Conservation (phyloP, 2,329 filamentous ascomycete genomes). For the Blastomyces emzantsi region DNA sequence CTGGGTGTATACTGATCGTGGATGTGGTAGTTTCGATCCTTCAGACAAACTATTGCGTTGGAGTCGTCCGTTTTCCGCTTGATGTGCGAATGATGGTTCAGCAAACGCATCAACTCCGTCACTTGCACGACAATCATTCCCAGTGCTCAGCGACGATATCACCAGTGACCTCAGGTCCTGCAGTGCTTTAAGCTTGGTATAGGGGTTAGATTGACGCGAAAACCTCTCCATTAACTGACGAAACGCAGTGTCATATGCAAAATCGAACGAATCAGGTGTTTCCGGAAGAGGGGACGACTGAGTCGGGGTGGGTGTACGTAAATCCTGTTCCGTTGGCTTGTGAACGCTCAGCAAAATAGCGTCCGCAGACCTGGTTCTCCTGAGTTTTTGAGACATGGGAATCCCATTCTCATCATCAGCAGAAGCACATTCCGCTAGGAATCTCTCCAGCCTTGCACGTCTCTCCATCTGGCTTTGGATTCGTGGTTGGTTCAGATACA, state of each 20-base stretch:
- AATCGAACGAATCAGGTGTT: slow-evolving; percentile 32
- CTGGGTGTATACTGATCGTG: neutral
- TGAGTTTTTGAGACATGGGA: slow-evolving; percentile 10
- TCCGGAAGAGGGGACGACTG: neutral
- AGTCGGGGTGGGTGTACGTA: neutral
- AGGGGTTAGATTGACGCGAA: slow-evolving; percentile 79
- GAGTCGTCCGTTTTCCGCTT: slow-evolving; percentile 34
- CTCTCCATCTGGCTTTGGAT: slow-evolving; percentile 34
- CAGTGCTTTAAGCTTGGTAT: slow-evolving; percentile 72
- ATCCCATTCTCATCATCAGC: neutral
- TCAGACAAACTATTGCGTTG: slow-evolving; percentile 16
- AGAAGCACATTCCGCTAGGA: slow-evolving; percentile 28
- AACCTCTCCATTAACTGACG: slow-evolving; percentile 73
- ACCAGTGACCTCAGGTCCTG: slow-evolving; percentile 78
- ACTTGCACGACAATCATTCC: slow-evolving; percentile 31
- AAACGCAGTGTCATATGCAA: slow-evolving; percentile 75
- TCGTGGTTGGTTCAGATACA: slow-evolving; percentile 43
- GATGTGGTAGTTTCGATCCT: slow-evolving; percentile 10
- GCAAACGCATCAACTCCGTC: neutral
- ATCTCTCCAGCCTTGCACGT: slow-evolving; percentile 30
- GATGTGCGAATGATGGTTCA: slow-evolving; percentile 32
- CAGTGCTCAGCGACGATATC: slow-evolving; percentile 59
- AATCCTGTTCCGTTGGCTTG: slow-evolving; percentile 2
- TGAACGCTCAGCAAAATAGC: slow-evolving; percentile 12
- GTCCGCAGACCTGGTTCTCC: slow-evolving; percentile 31